A percentile compares a stretch with the other conserved stretches of the same genome.
Evolutionary conservation across 176 grass and related monocot genomes (phyloP).

Genomic region (Rhynchospora tenuis): DNA sequence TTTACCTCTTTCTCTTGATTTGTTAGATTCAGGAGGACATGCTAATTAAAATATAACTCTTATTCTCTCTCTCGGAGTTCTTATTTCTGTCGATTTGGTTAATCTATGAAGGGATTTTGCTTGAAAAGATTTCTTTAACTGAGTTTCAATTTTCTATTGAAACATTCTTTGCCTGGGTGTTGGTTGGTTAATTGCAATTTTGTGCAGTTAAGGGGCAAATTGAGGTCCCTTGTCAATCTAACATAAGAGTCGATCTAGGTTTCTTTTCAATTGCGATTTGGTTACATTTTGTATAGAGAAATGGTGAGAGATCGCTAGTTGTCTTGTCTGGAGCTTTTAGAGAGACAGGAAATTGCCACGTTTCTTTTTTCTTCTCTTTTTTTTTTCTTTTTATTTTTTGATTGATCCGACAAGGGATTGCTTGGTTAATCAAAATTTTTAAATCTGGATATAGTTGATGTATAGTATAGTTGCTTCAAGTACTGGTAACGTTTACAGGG

Average conservation of each 20-base stretch:
- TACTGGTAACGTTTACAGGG: no score
- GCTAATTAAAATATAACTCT: no score
- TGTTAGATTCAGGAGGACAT: no score
- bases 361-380: no score
- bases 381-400: background rate
- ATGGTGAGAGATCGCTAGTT: constrained; percentile 8
- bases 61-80: background rate
- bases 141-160: background rate
- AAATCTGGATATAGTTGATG: no score
- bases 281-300: constrained; percentile 12
- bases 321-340: background rate
- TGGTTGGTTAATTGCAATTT: background rate
- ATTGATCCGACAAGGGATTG: background rate
- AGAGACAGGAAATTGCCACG: background rate
- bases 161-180: background rate
- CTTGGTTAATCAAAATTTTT: background rate
- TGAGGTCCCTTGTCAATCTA: background rate
- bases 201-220: background rate
- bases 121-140: background rate
- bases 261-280: background rate
- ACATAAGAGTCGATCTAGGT: constrained; percentile 9
- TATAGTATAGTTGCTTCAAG: no score
- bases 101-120: background rate
- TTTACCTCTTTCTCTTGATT: no score
- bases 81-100: background rate